Conservation (phyloP, 192 early-diverging fungal species). For the Coemansia sp. region DNA sequence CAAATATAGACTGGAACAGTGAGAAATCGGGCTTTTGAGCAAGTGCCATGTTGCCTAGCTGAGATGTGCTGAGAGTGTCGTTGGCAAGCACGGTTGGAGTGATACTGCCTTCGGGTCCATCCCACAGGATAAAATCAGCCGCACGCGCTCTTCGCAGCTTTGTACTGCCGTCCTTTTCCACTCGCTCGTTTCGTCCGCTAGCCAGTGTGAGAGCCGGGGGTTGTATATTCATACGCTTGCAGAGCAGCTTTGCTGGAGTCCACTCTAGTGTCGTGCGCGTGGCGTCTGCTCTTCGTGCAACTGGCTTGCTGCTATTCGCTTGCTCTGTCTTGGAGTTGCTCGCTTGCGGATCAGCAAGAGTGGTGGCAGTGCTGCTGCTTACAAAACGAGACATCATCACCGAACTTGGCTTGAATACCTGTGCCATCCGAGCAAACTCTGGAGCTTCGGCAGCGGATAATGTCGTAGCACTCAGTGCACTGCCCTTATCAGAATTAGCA, state of each 20-base stretch:
- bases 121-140: constrained; percentile 34
- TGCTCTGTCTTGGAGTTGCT: neutral
- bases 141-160: constrained; percentile 18
- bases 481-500: neutral
- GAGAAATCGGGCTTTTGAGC: constrained; percentile 20
- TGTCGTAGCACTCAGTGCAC: neutral
- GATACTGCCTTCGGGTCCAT: neutral
- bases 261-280: constrained; percentile 24
- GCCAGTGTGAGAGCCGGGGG: constrained; percentile 17
- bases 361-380: neutral
- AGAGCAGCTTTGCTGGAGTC: constrained; percentile 30
- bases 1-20: constrained; percentile 38
- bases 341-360: neutral
- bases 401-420: neutral
- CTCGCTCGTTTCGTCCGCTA: neutral
- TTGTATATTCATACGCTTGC: constrained; percentile 37
- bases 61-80: neutral
- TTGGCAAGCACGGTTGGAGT: constrained; percentile 16
- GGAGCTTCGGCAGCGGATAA: neutral
- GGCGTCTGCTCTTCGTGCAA: neutral
- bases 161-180: neutral
- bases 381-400: constrained; percentile 32
- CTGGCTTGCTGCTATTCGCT: neutral
- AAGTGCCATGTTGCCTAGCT: neutral
- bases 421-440: constrained; percentile 25